Conservation (phyloP, 768 basidiomycete species). For the Boletus pseudopeckii region DNA sequence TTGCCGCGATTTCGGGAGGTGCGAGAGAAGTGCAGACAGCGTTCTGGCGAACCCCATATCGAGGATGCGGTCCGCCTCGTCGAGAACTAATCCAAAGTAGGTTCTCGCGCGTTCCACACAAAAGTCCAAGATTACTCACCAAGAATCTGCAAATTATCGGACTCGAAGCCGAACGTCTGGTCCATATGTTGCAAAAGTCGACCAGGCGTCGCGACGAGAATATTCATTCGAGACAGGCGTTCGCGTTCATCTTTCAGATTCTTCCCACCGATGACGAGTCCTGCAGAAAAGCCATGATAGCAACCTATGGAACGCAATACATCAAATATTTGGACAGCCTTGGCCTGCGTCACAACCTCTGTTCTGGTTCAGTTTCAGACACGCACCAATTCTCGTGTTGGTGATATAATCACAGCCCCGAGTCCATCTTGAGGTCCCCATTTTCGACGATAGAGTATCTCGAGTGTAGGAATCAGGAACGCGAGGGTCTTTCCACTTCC, state of each 20-base stretch:
- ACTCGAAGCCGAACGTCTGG: conserved; percentile 93
- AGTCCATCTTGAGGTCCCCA: conserved; percentile 75
- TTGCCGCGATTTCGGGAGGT: conserved; percentile 89
- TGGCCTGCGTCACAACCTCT: conserved; percentile 4
- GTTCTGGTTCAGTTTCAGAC: neutral
- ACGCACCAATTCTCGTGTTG: conserved; percentile 86
- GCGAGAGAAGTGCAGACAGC: conserved; percentile 83
- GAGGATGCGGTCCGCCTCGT: conserved; percentile 94
- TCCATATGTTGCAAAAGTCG: conserved; percentile 97
- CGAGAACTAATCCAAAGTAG: conserved; percentile 59
- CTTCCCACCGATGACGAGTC: conserved; percentile 95
- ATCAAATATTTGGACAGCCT: conserved; percentile 99
- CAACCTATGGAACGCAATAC: conserved; percentile 91
- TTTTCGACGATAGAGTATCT: conserved; percentile 58
- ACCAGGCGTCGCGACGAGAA: conserved; percentile 96
- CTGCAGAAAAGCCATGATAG: conserved; percentile 89
- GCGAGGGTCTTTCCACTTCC: conserved; percentile 76
- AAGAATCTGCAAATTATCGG: conserved; percentile 85
- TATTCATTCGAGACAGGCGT: conserved; percentile 90
- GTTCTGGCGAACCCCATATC: conserved; percentile 95
- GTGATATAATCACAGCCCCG: conserved; percentile 90
- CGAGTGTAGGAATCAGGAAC: conserved; percentile 65
- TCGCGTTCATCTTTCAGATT: conserved; percentile 90
- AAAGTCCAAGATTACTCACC: conserved; percentile 45
- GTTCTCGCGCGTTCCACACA: neutral